These are phyloP conservation scores for Uronychia binucleata DNA, from an alignment of 73 alveolate genomes.

Conservation along the genomic window DNA sequence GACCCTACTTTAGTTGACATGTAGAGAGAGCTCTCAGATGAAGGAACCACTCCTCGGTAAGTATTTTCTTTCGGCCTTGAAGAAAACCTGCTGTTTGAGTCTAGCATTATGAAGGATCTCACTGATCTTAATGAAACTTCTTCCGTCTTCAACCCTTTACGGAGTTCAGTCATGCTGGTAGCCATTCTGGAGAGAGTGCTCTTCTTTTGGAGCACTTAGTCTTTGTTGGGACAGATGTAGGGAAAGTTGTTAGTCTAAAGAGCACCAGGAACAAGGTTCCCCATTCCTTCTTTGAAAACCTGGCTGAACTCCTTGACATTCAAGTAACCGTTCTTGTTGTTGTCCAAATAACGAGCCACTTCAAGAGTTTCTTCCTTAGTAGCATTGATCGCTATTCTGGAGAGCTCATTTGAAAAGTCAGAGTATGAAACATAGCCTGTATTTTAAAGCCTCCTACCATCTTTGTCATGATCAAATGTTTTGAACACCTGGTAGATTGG, in stretches of 20 bases:
- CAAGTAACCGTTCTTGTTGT: constrained; percentile 34
- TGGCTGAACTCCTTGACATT: constrained; percentile 26
- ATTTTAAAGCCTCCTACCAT: constrained; percentile 7
- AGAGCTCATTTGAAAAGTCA: constrained; percentile 20
- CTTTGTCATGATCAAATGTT: constrained; percentile 50
- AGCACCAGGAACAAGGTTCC: background rate
- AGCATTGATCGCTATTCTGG: constrained; percentile 9
- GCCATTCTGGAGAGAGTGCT: background rate
- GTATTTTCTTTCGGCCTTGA: too few relatives aligned
- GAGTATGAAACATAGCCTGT: constrained; percentile 22
- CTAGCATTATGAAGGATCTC: too few relatives aligned
- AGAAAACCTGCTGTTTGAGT: too few relatives aligned
- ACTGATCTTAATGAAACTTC: too few relatives aligned
- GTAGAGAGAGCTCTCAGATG: too few relatives aligned
- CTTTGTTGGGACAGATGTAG: background rate
- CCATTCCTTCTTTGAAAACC: constrained; percentile 23
- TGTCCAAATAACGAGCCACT: constrained; percentile 10
- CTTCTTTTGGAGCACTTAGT: background rate
- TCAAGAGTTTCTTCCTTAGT: constrained; percentile 23
- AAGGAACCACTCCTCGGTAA: too few relatives aligned
- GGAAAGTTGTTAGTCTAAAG: background rate
- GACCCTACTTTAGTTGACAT: too few relatives aligned
- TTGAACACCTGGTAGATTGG: constrained; percentile 25
- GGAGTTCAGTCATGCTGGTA: background rate
- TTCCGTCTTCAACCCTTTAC: background rate